These are phyloP conservation scores for Phlebiopsis gigantea DNA, from an alignment of 768 basidiomycete species.

Conservation along the genomic window DNA sequence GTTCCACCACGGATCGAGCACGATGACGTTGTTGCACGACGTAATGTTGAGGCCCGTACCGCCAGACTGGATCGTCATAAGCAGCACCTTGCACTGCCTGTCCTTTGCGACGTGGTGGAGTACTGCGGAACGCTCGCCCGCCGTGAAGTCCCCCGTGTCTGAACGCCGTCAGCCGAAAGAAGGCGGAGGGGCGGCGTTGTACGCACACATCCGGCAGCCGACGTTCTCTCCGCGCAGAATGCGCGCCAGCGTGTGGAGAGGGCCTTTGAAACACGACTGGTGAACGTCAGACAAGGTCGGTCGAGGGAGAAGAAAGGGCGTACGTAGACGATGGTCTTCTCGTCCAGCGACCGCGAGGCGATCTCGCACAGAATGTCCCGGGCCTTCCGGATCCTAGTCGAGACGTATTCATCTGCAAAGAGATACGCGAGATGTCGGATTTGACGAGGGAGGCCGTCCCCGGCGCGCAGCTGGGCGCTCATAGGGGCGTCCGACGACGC, in stretches of 20 bases:
- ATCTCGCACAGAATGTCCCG: not conserved
- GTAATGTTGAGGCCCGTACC: conserved; percentile 13
- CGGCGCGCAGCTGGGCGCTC: too few relatives aligned
- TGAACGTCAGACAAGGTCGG: not conserved
- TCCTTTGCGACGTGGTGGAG: not conserved
- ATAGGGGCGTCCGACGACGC: too few relatives aligned
- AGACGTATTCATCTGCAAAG: not conserved
- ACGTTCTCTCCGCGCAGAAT: not conserved
- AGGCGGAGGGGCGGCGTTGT: not conserved
- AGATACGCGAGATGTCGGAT: not conserved
- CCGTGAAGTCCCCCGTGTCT: conserved; percentile 6
- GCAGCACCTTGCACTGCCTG: conserved; percentile 5
- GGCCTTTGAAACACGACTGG: conserved; percentile 1
- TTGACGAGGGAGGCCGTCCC: not conserved
- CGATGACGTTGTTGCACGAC: conserved; percentile 12
- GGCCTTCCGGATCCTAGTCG: not conserved
- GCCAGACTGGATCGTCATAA: conserved; percentile 10
- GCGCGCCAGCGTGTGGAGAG: not conserved
- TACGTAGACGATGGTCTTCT: conserved; percentile 11
- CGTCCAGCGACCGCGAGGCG: not conserved
- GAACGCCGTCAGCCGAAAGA: not conserved
- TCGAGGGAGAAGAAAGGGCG: not conserved
- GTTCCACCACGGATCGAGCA: conserved; percentile 18
- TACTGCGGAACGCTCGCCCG: not conserved
- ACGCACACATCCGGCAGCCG: not conserved